These are phyloP conservation scores for Rhazya stricta DNA, from an alignment of 257 asterid genomes.

Conservation along the genomic window DNA sequence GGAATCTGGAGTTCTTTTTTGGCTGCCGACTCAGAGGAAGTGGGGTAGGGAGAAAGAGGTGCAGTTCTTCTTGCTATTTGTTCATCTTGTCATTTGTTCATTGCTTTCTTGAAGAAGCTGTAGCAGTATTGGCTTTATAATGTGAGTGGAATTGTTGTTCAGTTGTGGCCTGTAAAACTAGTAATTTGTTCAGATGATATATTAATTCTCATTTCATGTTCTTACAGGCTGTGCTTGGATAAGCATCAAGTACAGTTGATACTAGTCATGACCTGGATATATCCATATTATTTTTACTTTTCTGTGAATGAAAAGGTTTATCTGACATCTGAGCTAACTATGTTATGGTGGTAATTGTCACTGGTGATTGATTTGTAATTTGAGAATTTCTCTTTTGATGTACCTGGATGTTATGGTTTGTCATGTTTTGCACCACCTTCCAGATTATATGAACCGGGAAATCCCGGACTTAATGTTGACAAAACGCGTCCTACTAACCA, in stretches of 20 bases:
- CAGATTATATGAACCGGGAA: neutral
- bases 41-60: neutral
- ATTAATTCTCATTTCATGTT: neutral
- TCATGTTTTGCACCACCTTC: neutral
- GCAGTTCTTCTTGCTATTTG: neutral
- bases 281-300: neutral
- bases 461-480: neutral
- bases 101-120: neutral
- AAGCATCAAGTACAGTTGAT: neutral
- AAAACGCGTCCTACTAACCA: neutral
- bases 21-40: too few species aligned
- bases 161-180: neutral
- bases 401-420: neutral
- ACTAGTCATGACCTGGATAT: neutral
- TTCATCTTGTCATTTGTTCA: neutral
- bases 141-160: neutral
- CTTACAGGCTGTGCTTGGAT: neutral
- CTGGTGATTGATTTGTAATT: neutral
- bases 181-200: neutral
- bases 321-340: too few species aligned
- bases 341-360: neutral
- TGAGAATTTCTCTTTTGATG: neutral
- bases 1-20: neutral
- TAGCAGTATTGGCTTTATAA: neutral
- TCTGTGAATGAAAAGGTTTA: neutral